Evolutionary conservation across 2,329 filamentous ascomycete species (phyloP).

Genomic region (Daldinia sp.): DNA sequence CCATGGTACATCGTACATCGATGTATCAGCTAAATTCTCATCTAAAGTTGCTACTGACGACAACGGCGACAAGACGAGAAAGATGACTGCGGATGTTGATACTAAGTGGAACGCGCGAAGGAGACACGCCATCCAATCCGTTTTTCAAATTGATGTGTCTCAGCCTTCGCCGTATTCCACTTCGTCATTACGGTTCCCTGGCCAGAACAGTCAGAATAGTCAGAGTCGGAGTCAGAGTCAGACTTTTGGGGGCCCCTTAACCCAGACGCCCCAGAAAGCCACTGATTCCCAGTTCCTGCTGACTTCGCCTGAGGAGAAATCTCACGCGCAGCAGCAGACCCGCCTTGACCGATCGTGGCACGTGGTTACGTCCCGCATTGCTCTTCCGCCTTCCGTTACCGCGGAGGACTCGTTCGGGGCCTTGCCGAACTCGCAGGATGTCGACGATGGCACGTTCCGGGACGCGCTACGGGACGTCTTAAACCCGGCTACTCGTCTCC

Average conservation of each 20-base stretch:
- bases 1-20: constrained; percentile 1
- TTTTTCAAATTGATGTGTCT: constrained; percentile 62
- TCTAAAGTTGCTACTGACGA: constrained; percentile 11
- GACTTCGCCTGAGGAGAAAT: constrained; percentile 38
- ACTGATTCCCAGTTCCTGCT: constrained; percentile 35
- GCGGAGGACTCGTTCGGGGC: constrained; percentile 63
- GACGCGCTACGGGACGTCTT: constrained; percentile 63
- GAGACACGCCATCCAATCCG: constrained; percentile 61
- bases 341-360: constrained; percentile 71
- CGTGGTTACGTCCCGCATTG: constrained; percentile 64
- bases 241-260: constrained; percentile 55
- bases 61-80: constrained; percentile 27
- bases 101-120: constrained; percentile 58
- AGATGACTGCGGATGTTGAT: constrained; percentile 50
- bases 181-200: constrained; percentile 50
- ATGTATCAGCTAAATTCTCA: constrained; percentile 15
- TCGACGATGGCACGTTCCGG: constrained; percentile 56
- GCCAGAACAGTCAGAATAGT: constrained; percentile 47
- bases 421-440: constrained; percentile 52
- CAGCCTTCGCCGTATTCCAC: constrained; percentile 58
- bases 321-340: constrained; percentile 58
- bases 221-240: constrained; percentile 49
- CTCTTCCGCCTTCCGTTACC: constrained; percentile 63
- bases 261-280: constrained; percentile 37
- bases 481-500: constrained; percentile 55